Evolutionary conservation across 768 basidiomycete genomes (phyloP).

Genomic region (Termitomyces sp.): DNA sequence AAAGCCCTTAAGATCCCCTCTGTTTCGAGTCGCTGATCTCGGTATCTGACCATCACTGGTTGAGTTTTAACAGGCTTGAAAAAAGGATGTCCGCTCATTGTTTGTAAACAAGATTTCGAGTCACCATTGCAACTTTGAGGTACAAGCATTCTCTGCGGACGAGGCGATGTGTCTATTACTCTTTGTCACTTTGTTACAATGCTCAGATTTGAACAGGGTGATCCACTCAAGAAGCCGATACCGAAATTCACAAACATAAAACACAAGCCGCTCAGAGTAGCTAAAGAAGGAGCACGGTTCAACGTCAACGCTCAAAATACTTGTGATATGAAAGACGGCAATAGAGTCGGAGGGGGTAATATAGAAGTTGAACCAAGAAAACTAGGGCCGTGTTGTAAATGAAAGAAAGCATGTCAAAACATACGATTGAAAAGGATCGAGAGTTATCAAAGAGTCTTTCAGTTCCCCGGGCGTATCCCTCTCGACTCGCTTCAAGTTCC

Average conservation of each 20-base stretch:
- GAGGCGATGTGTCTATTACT: conserved; percentile 46
- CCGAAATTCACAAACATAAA: conserved; percentile 43
- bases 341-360: conserved; percentile 27
- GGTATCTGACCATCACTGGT: too few species aligned
- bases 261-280: conserved; percentile 38
- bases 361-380: too few species aligned
- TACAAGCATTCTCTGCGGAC: conserved; percentile 44
- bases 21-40: too few species aligned
- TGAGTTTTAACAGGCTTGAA: too few species aligned
- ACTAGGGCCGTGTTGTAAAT: too few species aligned
- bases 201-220: conserved; percentile 27
- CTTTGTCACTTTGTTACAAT: neutral
- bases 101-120: conserved; percentile 62
- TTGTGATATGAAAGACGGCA: conserved; percentile 46
- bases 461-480: too few species aligned
- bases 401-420: too few species aligned
- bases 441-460: too few species aligned
- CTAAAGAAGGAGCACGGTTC: conserved; percentile 27
- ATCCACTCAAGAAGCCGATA: conserved; percentile 42
- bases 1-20: too few species aligned
- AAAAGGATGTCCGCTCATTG: conserved; percentile 43
- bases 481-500: too few species aligned
- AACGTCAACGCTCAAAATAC: conserved; percentile 31
- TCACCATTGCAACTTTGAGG: conserved; percentile 51
- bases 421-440: too few species aligned